Base-by-base conservation (phyloP, 495 filamentous ascomycete species). In the Xylaria acuta region DNA sequence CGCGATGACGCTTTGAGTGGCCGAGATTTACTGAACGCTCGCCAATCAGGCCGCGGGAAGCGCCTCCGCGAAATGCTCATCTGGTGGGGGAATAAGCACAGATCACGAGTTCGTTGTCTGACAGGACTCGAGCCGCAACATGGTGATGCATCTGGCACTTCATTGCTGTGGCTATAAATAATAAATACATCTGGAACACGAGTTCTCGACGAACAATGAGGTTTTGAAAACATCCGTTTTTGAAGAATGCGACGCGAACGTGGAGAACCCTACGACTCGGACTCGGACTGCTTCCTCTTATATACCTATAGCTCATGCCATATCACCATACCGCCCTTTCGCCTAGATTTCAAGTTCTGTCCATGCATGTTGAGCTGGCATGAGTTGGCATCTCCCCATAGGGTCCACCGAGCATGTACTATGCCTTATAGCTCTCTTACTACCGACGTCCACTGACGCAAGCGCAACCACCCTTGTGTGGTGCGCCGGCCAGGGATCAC, bases 361-460 rank as follows among this genome's bases (percentile, higher is more conserved):
- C 73, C 76, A 81, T 81, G 80, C 80, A 81, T 73, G 80, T 78
- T 81, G 80, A 80, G 80, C 76, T 81, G 79, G 79, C 79, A 81
- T 81, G 79, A 81, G 79, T 75, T 81, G 79, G 78, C 80, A 79
- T 73, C 77, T 77, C 71, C 80, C 75, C 72, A 77, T 80, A 75
- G 75, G 76, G 72, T 71, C 75, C 72, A 73, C 75, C 73, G 73
- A 66, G 70, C 75, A 78, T 77, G 75, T 79, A 77, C 65, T 75
- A 76, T 76, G 62, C 73, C 71, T 74, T 74, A 74, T 76, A 73
- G 71, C 32, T 70, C 65, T 47, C 60, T 43, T 30, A 68, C 64
- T 67, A 54, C 59, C 69, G 20, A 8, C 69, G 32, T 71, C 60
- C 69, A 67, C 63, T 65, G 60, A 64, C 32, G 36, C 45, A 65